A percentile compares a stretch with the other conserved stretches of the same genome.
Evolutionary conservation across 805 yeast genomes (phyloP).

Genomic region (Ogataea parapolymorpha): DNA sequence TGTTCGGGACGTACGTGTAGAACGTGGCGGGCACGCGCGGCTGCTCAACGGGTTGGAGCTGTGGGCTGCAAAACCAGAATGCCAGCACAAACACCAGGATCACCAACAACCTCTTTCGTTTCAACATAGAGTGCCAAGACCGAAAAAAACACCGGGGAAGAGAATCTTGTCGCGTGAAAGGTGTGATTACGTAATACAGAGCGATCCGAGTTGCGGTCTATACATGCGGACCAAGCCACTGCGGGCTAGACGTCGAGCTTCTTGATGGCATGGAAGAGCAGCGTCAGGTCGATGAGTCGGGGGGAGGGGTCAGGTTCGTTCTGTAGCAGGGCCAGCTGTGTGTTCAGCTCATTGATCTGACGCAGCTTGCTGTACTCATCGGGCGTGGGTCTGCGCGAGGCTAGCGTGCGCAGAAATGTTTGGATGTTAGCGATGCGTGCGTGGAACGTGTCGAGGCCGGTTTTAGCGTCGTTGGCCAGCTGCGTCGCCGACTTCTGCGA

Average conservation of each 20-base stretch:
- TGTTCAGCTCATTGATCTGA: constrained; percentile 2
- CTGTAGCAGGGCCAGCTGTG: neutral
- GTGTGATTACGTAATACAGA: neutral
- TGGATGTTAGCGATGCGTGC: neutral
- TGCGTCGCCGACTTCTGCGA: constrained; percentile 3
- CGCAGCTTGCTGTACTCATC: constrained; percentile 3
- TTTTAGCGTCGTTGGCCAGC: neutral
- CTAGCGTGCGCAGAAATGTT: neutral
- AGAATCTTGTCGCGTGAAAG: neutral
- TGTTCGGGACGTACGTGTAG: constrained; percentile 24
- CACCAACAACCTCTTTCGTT: neutral
- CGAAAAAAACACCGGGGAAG: neutral
- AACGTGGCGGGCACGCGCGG: constrained; percentile 18
- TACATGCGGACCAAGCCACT: neutral
- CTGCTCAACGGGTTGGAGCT: neutral
- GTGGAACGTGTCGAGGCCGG: neutral
- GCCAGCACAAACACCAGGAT: neutral
- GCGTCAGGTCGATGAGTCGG: constrained; percentile 11
- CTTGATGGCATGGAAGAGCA: constrained; percentile 11
- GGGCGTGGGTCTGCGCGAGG: neutral
- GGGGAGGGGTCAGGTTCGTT: neutral
- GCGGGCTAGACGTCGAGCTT: constrained; percentile 7
- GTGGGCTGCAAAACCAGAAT: neutral
- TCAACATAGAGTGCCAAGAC: constrained; percentile 1
- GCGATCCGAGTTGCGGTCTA: neutral